phyloP scores from a whole-genome alignment of 495 filamentous ascomycete species.

The Aspergillus baeticus region DNA sequence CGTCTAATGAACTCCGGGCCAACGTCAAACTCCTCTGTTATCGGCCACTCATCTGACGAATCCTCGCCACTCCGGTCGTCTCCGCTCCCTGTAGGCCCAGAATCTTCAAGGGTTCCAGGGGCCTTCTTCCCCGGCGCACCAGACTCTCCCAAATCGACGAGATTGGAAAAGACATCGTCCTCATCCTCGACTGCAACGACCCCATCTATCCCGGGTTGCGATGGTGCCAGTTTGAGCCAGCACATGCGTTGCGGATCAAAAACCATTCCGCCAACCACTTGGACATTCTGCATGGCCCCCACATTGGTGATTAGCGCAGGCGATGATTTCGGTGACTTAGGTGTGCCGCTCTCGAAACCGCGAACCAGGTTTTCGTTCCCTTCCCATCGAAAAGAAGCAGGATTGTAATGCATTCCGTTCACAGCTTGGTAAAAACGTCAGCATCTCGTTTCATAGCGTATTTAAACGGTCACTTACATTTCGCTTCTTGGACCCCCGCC shows the following conservation, averaged over 20 bases:
- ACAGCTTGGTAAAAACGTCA: constrained; percentile 54
- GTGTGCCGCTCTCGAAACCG: constrained; percentile 62
- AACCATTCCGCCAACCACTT: constrained; percentile 92
- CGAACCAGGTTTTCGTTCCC: constrained; percentile 85
- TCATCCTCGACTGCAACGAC: constrained; percentile 46
- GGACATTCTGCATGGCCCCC: constrained; percentile 68
- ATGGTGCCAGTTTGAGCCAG: constrained; percentile 73
- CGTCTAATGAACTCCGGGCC: constrained; percentile 89
- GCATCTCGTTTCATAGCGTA: not conserved
- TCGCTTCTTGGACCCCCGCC: constrained; percentile 56
- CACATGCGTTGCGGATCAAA: constrained; percentile 96
- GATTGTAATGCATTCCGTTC: constrained; percentile 95
- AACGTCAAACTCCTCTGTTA: constrained; percentile 96
- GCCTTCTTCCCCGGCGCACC: constrained; percentile 38
- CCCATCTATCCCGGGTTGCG: constrained; percentile 29
- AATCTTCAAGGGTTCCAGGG: constrained; percentile 28
- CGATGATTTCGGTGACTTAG: constrained; percentile 62
- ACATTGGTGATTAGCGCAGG: constrained; percentile 95
- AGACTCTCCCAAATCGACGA: constrained; percentile 66
- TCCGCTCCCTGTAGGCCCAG: constrained; percentile 35
- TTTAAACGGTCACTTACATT: constrained; percentile 55
- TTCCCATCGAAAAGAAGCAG: constrained; percentile 81
- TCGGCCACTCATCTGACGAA: constrained; percentile 70
- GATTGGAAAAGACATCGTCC: constrained; percentile 75
- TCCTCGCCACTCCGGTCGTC: constrained; percentile 54